A percentile compares a stretch with the other conserved stretches of the same genome.
phyloP scores from a whole-genome alignment of 2,329 filamentous ascomycete species.

The Epichloe hybrida region DNA sequence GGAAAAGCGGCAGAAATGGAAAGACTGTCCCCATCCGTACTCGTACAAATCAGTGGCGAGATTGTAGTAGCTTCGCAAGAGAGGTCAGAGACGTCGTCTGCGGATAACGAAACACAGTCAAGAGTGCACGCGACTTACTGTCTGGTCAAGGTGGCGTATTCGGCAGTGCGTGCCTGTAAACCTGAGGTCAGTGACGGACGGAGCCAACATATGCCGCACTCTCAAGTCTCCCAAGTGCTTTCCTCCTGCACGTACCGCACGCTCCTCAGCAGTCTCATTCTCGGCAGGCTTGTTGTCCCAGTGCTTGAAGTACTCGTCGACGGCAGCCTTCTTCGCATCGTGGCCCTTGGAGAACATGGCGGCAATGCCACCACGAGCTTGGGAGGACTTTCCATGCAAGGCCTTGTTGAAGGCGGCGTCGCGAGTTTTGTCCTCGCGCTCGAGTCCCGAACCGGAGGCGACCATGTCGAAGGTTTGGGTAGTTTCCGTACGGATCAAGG shows the following conservation, averaged over 20 bases:
- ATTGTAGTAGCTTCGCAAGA: slow-evolving; percentile 67
- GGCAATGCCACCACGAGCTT: slow-evolving; percentile 57
- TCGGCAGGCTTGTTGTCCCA: slow-evolving; percentile 75
- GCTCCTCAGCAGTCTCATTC: slow-evolving; percentile 69
- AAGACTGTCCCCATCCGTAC: slow-evolving; percentile 90
- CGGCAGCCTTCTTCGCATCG: slow-evolving; percentile 62
- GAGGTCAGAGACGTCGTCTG: slow-evolving; percentile 8
- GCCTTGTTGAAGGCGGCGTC: slow-evolving; percentile 87
- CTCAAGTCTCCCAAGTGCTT: background rate
- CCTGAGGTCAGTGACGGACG: slow-evolving; percentile 7
- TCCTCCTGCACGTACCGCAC: slow-evolving; percentile 45
- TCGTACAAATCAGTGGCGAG: slow-evolving; percentile 93
- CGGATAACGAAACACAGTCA: background rate
- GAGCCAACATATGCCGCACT: background rate
- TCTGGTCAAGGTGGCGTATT: slow-evolving; percentile 87
- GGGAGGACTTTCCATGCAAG: slow-evolving; percentile 62
- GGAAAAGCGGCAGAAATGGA: slow-evolving; percentile 95
- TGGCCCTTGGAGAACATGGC: slow-evolving; percentile 77
- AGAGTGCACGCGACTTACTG: slow-evolving; percentile 47
- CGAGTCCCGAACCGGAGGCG: slow-evolving; percentile 38
- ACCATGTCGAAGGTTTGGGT: slow-evolving; percentile 28
- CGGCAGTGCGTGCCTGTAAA: slow-evolving; percentile 56
- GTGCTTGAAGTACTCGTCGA: slow-evolving; percentile 92
- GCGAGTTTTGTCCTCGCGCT: slow-evolving; percentile 68
- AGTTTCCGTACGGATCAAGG: background rate